phyloP scores from a whole-genome alignment of 805 yeast species.

The Candida sithepensis region DNA sequence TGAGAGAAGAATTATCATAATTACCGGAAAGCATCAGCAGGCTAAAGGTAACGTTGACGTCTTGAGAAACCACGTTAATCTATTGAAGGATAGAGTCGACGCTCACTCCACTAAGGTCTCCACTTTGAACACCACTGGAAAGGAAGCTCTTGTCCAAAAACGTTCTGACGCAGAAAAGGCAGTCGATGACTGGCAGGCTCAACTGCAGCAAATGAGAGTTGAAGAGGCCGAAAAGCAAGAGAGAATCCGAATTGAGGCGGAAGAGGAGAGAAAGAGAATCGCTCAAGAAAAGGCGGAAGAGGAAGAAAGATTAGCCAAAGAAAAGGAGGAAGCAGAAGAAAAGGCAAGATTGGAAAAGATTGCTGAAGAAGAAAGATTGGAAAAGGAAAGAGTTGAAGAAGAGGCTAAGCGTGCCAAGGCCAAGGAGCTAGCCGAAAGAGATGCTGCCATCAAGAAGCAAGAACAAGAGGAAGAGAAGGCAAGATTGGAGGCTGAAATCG shows the following conservation, averaged over 20 bases:
- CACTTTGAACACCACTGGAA: constrained; percentile 35
- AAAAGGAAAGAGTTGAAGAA: constrained; percentile 30
- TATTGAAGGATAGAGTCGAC: constrained; percentile 39
- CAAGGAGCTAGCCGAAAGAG: constrained; percentile 27
- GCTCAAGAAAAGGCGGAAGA: constrained; percentile 29
- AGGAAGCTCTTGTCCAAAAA: constrained; percentile 34
- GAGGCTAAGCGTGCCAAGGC: constrained; percentile 28
- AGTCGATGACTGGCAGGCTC: constrained; percentile 40
- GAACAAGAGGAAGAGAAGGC: constrained; percentile 36
- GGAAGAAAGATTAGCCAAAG: constrained; percentile 28
- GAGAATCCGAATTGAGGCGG: constrained; percentile 36
- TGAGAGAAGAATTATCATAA: constrained; percentile 33
- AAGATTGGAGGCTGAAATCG: constrained; percentile 38
- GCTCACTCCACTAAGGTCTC: constrained; percentile 43
- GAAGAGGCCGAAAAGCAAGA: constrained; percentile 39
- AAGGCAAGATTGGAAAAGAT: constrained; percentile 17
- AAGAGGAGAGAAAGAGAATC: constrained; percentile 36
- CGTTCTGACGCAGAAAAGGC: constrained; percentile 40
- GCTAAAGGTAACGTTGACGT: constrained; percentile 36
- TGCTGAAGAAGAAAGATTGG: constrained; percentile 21
- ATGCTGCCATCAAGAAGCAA: constrained; percentile 18
- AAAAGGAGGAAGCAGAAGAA: constrained; percentile 24
- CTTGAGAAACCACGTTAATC: constrained; percentile 41
- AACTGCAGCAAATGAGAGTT: constrained; percentile 40
- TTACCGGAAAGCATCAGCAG: constrained; percentile 34